These are phyloP conservation scores for Rubus parviflorus DNA, from an alignment of 306 rosid genomes.

Conservation along the genomic window DNA sequence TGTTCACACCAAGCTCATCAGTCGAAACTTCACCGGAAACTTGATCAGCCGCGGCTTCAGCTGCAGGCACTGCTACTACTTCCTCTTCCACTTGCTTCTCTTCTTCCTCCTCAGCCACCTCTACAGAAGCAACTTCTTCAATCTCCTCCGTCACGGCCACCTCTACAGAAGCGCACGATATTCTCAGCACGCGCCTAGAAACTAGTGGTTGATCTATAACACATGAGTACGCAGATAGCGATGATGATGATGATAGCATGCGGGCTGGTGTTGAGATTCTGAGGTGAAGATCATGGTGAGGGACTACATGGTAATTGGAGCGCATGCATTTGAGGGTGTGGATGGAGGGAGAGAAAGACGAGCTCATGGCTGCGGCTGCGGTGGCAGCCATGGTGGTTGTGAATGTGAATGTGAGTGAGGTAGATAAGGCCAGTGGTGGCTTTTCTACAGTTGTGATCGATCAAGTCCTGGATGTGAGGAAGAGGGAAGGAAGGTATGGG, in stretches of 20 bases:
- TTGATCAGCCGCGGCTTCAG: not conserved
- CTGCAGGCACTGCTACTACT: not conserved
- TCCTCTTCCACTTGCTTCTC: slow-evolving; percentile 16
- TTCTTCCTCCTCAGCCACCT: not conserved
- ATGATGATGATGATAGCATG: slow-evolving; percentile 20
- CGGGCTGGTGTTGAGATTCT: slow-evolving; percentile 40
- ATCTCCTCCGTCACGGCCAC: slow-evolving; percentile 40
- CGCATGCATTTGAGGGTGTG: slow-evolving; percentile 48
- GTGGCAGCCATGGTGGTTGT: slow-evolving; percentile 62
- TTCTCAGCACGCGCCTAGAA: slow-evolving; percentile 38
- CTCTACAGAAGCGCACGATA: slow-evolving; percentile 46
- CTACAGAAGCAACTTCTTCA: slow-evolving; percentile 11
- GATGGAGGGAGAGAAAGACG: slow-evolving; percentile 60
- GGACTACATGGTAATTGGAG: slow-evolving; percentile 28
- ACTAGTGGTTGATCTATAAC: not conserved
- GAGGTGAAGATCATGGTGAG: slow-evolving; percentile 27
- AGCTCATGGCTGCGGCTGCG: slow-evolving; percentile 59
- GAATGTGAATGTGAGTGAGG: not conserved
- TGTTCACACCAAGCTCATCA: slow-evolving; percentile 34
- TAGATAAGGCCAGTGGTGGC: not conserved
- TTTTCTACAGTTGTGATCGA: slow-evolving; percentile 16
- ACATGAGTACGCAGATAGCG: not conserved
- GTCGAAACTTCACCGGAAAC: slow-evolving; percentile 3
- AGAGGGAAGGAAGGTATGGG: not conserved
- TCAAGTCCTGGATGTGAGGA: not conserved